phyloP scores from a whole-genome alignment of 164 flowering plant species.

The Hamamelis virginiana region DNA sequence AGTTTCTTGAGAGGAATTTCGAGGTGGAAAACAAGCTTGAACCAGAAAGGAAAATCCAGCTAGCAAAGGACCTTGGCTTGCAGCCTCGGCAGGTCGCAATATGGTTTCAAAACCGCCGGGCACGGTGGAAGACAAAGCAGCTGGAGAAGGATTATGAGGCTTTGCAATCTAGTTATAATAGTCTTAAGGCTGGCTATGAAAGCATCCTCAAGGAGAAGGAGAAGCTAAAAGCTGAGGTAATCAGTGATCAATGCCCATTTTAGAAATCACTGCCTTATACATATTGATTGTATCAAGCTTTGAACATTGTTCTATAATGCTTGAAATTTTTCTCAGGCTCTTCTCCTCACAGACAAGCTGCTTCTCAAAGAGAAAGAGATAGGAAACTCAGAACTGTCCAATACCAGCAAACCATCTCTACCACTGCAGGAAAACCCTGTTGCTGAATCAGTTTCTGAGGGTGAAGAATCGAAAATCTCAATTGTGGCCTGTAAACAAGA shows the following conservation, averaged over 20 bases:
- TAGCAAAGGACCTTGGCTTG: conserved; percentile 71
- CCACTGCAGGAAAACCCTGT: conserved; percentile 20
- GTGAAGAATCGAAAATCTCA: conserved; percentile 31
- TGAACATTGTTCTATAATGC: neutral
- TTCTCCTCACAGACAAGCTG: conserved; percentile 45
- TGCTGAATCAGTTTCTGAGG: conserved; percentile 26
- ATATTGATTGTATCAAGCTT: neutral
- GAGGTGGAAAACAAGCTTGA: conserved; percentile 89
- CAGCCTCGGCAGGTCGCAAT: conserved; percentile 78
- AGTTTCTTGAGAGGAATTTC: conserved; percentile 67
- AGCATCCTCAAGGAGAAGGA: conserved; percentile 61
- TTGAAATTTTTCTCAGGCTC: conserved; percentile 35
- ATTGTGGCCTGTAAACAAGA: conserved; percentile 38
- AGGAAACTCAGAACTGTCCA: conserved; percentile 23
- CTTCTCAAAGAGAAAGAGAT: conserved; percentile 34
- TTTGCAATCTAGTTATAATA: conserved; percentile 37
- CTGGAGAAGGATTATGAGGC: conserved; percentile 46
- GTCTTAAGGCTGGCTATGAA: conserved; percentile 61
- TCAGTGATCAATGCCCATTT: too few relatives aligned
- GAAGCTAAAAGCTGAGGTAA: conserved; percentile 59
- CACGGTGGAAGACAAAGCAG: conserved; percentile 52
- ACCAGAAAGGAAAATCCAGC: conserved; percentile 73
- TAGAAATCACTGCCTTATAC: too few relatives aligned
- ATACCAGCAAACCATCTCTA: conserved; percentile 19
- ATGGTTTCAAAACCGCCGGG: conserved; percentile 62